Base-by-base conservation (phyloP, 2,329 filamentous ascomycete genomes). In the Phoma herbarum region DNA sequence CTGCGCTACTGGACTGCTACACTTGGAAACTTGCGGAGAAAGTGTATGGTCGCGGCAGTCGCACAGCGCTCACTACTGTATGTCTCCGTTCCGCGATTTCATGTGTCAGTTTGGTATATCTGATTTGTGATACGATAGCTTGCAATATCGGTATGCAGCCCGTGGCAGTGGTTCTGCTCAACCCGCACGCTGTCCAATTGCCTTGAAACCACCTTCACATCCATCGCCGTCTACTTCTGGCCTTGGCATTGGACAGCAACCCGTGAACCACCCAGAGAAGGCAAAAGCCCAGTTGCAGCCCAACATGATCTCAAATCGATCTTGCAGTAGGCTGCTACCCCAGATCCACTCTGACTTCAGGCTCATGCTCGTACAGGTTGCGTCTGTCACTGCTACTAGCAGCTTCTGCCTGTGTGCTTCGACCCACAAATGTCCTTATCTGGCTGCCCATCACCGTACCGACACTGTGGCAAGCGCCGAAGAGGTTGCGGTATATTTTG, bases 121-220 rank as follows among this genome's bases (percentile, higher is more conserved):
- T 64, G 57, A 61, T 60, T 48, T 55, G 63, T 66, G 55, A 56
- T 55, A 59, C 62, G 64, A 59, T 75, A 93, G 88, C 81, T 96
- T 44, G 83, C 85, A 58, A 84, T 95, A 78, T 88, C 88, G 3
- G 77, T 90, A 42, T 81, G 88, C 69, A 96, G 88, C 77, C 92
- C 95, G 7, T 99, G 95, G 93, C 92, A 97, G 76, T 98, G 92
- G 91, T 98, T 95, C 78, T 95, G 90, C 78, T 95, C 93, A 1
- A 94, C 93, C 0, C 86, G 95, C 45, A 97, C 95, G 0, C 90
- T 99, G 72, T 97, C 94, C 53, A 99, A 99, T 79, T 95, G 89
- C 51, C 81, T 98, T 4, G 95, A 99, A 81, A 92, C 90, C n/a
- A 91, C 90, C 0, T 80, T 99, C 66, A 97, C 94, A 4, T 83